A percentile compares a stretch with the other conserved stretches of the same genome.
Conservation (phyloP, 2,329 filamentous ascomycete species). For the Neonectria faginata region DNA sequence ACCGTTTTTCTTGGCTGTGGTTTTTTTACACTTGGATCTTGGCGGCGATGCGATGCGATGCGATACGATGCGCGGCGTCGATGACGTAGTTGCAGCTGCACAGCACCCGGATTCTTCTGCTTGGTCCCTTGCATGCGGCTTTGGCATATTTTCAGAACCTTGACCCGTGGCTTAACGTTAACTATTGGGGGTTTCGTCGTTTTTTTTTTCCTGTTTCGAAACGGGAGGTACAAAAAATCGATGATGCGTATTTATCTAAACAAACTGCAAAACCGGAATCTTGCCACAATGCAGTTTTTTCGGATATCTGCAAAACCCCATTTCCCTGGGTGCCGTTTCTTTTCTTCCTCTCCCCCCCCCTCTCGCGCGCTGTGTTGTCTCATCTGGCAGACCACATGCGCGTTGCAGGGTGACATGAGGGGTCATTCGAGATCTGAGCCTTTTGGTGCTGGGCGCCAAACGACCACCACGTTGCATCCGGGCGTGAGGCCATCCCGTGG, state of each 20-base stretch:
- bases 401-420: slow-evolving; percentile 26
- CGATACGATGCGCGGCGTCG: background rate
- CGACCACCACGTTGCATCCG: background rate
- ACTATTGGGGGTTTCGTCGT: too few species aligned
- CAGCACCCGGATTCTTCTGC: slow-evolving; percentile 4
- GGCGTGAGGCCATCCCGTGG: slow-evolving; percentile 15
- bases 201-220: background rate
- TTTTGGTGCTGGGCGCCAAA: too few species aligned
- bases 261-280: background rate
- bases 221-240: background rate
- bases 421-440: slow-evolving; percentile 11
- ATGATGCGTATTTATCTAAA: background rate
- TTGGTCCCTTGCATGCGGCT: slow-evolving; percentile 19
- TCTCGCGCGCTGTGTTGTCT: slow-evolving; percentile 15
- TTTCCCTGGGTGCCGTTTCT: too few species aligned
- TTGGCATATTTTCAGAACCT: slow-evolving; percentile 13
- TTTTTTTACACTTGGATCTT: background rate
- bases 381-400: slow-evolving; percentile 20
- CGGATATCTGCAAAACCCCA: background rate
- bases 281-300: background rate
- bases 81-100: slow-evolving; percentile 22
- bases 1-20: background rate
- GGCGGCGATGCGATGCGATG: background rate
- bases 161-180: background rate
- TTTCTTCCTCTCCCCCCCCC: background rate